Evolutionary conservation across 345 rosid genomes (phyloP), one percentile per base, ranked within the genome.

Genomic region (Lenwebbia sp.): DNA sequence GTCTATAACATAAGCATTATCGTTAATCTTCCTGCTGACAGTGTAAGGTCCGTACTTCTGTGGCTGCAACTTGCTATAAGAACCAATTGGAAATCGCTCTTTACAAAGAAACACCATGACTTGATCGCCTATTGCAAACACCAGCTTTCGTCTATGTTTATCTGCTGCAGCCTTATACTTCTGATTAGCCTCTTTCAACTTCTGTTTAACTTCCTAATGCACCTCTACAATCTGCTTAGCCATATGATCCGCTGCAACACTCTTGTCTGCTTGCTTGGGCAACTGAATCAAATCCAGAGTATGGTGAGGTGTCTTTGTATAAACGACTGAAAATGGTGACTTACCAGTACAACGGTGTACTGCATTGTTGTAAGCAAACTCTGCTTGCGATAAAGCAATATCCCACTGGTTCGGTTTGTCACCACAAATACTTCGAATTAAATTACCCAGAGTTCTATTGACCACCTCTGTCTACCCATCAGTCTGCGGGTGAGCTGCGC

Each of bases 1-100:
- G 54, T 52, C 54, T 52, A 52, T 52, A 52, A 52, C 54, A 52
- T 52, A 52, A 52, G 19, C 12, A 52, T 52, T 52, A 14, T 52
- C 19, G 17, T 52, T 52, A 6, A 52, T 52, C 54, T 52, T 52
- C 6, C 6, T 52, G 19, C 54, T 14, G 5, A 52, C 6, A 52
- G 19, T 52, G 54, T 70, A 86, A 88, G 84, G 78, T 82, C 50
- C 33, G 14, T 75, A 44, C 86, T 89, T 54, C 76, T 85, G 87
- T 44, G 82, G 89, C 87, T 86, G 53, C 23, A 81, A 47, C 51
- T 81, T 81, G 83, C 4, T 81, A 3, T 44, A 81, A 37, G 7
- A 22, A 40, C 83, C 25, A 11, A 37, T 17, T 5, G 53, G 15
- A 81, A 81, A 81, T 25, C 12, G 30, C 83, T 81, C 53, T 22